Base-by-base conservation (phyloP, 371 early-diverging fungal species). In the Batkoa obscura region DNA sequence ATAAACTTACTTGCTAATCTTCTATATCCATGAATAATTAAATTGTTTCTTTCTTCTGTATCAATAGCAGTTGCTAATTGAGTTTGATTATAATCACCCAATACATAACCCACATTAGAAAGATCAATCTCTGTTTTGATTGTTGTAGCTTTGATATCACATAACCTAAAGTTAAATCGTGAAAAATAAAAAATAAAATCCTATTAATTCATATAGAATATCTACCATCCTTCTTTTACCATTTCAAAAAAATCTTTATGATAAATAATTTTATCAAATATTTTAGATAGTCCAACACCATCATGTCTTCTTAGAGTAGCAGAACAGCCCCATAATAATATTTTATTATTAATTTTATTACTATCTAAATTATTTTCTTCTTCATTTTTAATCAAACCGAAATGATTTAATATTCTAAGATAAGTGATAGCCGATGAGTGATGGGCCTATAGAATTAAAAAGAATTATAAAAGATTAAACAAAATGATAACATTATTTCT, bases 311-410 rank as follows among this genome's bases (percentile, higher is more conserved):
- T 65, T 9, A 90, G 73, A 0, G 96, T 94, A 0, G 94, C 95
- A 12, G 94, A 89, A 56, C 92, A 94, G 0, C 94, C 95, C 86
- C 91, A 93, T 5, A 90, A 62, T 39, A 81, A 72, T 0, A 82
- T 74, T 57, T 49, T 6, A 52, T 35, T 13, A n/a, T 31, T 49
- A 6, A 31, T 6, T 23, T 59, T 8, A 6, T 60, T 60, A 23
- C 10, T 5, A 57, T 31, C 32, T 9, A 6, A 10, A 17, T 38
- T 13, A 9, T n/a, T 17, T 13, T 23, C 32, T 62, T 42, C 59
- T 17, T 35, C 58, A 30, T n/a, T 12, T 43, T 46, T 6, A n/a
- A 4, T 41, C 45, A 69, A 71, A 2, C 72, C 68, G 60, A 94
- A 89, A 63, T 89, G 76, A 0, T 75, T 61, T 35, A 95, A 53